Evolutionary conservation across 306 rosid species (phyloP).

Genomic region (Boehmeria nivea): DNA sequence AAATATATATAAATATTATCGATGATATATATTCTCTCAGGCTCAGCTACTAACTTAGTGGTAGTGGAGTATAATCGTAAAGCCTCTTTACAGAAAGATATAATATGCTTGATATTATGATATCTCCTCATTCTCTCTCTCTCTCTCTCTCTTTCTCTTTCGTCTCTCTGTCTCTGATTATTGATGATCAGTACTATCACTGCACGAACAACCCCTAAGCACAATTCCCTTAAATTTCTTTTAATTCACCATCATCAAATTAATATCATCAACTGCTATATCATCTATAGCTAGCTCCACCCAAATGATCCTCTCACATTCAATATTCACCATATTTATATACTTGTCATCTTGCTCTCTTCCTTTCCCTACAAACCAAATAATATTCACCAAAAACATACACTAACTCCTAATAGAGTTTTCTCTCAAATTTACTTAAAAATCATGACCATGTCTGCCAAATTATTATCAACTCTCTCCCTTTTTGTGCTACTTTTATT

Average conservation of each 20-base stretch:
- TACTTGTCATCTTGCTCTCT: constrained; percentile 32
- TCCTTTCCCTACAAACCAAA: constrained; percentile 24
- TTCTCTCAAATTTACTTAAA: too few relatives aligned
- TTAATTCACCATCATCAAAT: constrained; percentile 23
- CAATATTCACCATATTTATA: constrained; percentile 52
- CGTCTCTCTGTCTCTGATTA: background rate
- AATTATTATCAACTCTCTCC: constrained; percentile 3
- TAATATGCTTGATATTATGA: constrained; percentile 3
- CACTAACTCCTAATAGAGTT: too few relatives aligned
- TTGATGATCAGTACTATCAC: constrained; percentile 6
- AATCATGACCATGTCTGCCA: background rate
- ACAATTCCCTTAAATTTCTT: background rate
- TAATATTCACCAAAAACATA: constrained; percentile 1
- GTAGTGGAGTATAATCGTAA: constrained; percentile 68
- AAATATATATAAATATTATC: background rate
- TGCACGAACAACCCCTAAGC: constrained; percentile 28
- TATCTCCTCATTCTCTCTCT: constrained; percentile 10
- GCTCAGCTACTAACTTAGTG: constrained; percentile 33
- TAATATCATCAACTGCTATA: constrained; percentile 2
- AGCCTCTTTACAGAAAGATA: constrained; percentile 64
- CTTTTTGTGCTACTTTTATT: constrained; percentile 21
- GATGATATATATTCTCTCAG: constrained; percentile 25
- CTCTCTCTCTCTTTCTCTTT: constrained; percentile 4
- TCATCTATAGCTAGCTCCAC: background rate
- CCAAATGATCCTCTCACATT: constrained; percentile 21